Evolutionary conservation across 106 monocot species (phyloP), one percentile per base, ranked within the genome.

Genomic region (Alisma plantagoaquatica): DNA sequence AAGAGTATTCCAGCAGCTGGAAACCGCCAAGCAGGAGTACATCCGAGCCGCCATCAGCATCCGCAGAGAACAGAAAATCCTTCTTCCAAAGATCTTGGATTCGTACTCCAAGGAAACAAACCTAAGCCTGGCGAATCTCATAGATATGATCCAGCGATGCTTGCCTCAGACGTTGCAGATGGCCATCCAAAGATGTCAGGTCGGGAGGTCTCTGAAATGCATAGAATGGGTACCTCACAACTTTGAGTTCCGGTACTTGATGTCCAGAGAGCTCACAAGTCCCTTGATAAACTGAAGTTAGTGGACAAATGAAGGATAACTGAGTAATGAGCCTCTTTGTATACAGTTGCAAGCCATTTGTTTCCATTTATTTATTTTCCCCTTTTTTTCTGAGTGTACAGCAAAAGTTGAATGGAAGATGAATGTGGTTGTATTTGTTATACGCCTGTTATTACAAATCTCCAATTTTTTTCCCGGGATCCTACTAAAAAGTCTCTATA

Each of bases 11-110:
- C 52, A 60, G 24, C 60, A 69, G 32, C 69, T 69, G 23, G 69
- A 69, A 60, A 46, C 43, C 28, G 51, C 60, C 17, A 69, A 60
- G 45, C 31, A 69, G 26, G 69, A 69, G 44, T 69, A 69, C 50
- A 53, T 69, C 15, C 50, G 60, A n/a, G 69, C 69, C 11, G 43
- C 44, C 14, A 45, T 69, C 23, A 61, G 60, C 33, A 53, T 61
- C 5, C 43, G 41, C 42, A 60, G 21, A 31, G 50, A 68, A n/a
- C 53, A 69, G 51, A 69, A 60, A 45, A 69, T 69, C 21, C 52
- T 60, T 14, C 51, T 69, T 19, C 69, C 69, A 3, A 69, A 53
- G 31, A 29, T 69, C n/a, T 20, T 69, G 10, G 69, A 69, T 29
- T 60, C 51, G 27, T 69, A 53, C 14, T 50, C 31, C 23, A 69